Base-by-base conservation (phyloP, 2,329 filamentous ascomycete genomes). In the Botrytis medusae region DNA sequence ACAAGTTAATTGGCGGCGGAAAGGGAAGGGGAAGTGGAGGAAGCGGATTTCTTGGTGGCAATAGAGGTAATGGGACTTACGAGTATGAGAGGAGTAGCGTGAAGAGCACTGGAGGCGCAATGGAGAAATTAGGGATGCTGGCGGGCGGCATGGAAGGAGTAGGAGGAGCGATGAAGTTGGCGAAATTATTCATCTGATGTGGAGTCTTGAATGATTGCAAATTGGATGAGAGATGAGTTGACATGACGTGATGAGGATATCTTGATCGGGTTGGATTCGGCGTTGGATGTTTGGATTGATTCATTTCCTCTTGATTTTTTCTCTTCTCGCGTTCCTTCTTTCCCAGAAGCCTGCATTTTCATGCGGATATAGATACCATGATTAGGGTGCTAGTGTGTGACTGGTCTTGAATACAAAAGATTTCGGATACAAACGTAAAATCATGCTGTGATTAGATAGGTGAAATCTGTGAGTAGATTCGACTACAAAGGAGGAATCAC, bases 1-100 rank as follows among this genome's bases (percentile, higher is more conserved):
- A 90, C 83, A 84, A 85, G 79, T 84, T 89, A 85, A 81, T 91
- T 48, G 87, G 87, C 75, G 81, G 69, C 4, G 69, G 46, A 37
- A 72, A 29, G 64, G 65, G 74, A 57, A 60, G 29, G 51, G 71
- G 67, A 42, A 69, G 12, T 29, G 37, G 42, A 1, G 18, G 18
- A 22, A 44, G 32, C 34, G 57, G 20, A 9, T 64, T 44, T 4
- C 7, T 32, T 1, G 42, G 67, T 2, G 37, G 51, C 5, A 64
- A 37, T 25, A 59, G 34, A 22, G 20, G 72, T 32, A 51, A 48
- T 65, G 61, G 72, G 63, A 61, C 25, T 62, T 42, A 72, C 48
- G 64, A 69, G 29, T 72, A 75, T 6, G 72, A 63, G 8, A 75
- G 76, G 72, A 73, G 75, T 44, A 79, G 71, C 60, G 77, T 77